Evolutionary conservation across 805 yeast species (phyloP), one percentile per base, ranked within the genome.

Genomic region (Schwanniomyces vanrijiae): DNA sequence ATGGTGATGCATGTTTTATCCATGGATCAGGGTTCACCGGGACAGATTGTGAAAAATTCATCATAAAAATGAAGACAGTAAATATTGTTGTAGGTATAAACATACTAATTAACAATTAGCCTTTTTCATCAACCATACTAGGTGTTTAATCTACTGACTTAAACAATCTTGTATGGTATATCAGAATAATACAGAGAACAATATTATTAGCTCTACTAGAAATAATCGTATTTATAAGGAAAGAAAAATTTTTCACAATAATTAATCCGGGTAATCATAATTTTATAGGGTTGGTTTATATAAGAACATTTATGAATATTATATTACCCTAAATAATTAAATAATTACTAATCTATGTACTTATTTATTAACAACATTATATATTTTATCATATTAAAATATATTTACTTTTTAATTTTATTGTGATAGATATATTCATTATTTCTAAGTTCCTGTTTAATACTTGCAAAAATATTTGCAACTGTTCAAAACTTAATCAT

Each of bases 1-100:
- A 86, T 89, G 96, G 96, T 89, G 96, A 89, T 89, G 96, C 96
- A 89, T 89, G 96, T 60, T 70, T 73, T 73, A 80, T 84, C 88
- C 87, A 71, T 71, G 86, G 94, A 84, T 83, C 94, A 88, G 78
- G 80, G 24, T 62, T 78, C 81, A 69, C 81, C 81, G 73, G 78
- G 75, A 68, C 63, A 63, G 48, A 53, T 49, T 47, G 56, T 47
- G 54, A 64, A 50, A 59, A 56, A 44, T 52, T 61, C 66, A 62
- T 62, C 67, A 62, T 60, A 43, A 18, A 31, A 24, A 14, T 19
- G 20, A 16, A 43, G 37, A 43, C 41, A 19, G 14, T 16, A 38
- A 35, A 18, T 18, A 14, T 19, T 13, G 16, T 8, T 39, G 13
- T 20, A 22, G 21, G 13, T 20, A 16, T 7, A 31, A 31, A 41